Percentiles rank a stretch among this genome's conserved stretches.
phyloP scores from a whole-genome alignment of 2,329 filamentous ascomycete genomes.

The Fusarium oxysporum region DNA sequence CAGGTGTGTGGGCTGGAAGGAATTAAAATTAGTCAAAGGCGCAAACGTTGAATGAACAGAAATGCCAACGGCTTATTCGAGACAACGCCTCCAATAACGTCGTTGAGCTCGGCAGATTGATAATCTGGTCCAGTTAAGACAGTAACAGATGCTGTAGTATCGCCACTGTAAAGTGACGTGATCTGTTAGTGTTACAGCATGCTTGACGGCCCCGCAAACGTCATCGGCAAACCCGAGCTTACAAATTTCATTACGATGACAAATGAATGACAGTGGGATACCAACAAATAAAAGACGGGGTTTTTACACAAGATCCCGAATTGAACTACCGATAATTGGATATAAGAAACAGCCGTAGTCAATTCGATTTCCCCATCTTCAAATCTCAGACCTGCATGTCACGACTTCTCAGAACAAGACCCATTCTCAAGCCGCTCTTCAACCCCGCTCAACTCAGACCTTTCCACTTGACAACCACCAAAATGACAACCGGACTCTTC shows the following conservation, averaged over 20 bases:
- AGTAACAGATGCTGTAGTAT: neutral
- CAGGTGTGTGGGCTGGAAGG: no score
- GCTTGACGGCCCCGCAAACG: constrained; percentile 6
- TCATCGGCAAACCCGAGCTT: constrained; percentile 12
- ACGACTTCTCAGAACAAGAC: constrained; percentile 1
- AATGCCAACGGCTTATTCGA: neutral
- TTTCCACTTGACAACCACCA: neutral
- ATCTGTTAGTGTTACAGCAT: constrained; percentile 5
- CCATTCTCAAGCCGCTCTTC: neutral
- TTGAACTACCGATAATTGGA: neutral
- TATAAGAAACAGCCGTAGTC: neutral
- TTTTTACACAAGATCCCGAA: constrained; percentile 21
- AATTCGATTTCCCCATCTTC: neutral
- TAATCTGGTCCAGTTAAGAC: neutral
- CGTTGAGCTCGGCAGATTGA: neutral
- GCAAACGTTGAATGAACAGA: neutral
- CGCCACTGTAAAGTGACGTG: accelerated
- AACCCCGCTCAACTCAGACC: constrained; percentile 12
- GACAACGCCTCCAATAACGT: neutral
- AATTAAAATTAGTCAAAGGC: neutral
- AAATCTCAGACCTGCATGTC: neutral
- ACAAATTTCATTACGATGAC: constrained; percentile 26
- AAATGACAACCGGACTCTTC: constrained; percentile 36
- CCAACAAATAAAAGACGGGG: constrained; percentile 1
- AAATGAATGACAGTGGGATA: constrained; percentile 23